Percentiles rank a stretch among this genome's conserved stretches.
These are phyloP conservation scores for Curvularia lunata DNA, from an alignment of 2,329 filamentous ascomycete genomes.

Conservation along the genomic window DNA sequence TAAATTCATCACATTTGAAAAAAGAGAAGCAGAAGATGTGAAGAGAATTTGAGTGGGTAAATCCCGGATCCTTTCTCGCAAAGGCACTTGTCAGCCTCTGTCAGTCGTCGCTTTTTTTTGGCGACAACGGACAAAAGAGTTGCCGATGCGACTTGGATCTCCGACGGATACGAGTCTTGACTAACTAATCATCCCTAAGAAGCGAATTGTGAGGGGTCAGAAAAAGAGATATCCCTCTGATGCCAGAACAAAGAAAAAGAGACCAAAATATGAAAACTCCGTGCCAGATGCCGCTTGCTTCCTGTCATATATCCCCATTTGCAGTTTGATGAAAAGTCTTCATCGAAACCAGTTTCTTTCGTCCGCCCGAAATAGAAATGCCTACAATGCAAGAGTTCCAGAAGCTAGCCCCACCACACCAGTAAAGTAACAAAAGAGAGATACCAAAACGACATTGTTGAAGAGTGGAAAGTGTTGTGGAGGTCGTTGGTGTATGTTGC, in stretches of 20 bases:
- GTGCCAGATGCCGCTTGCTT: conserved; percentile 30
- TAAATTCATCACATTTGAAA: conserved; percentile 1
- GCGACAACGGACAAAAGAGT: background rate
- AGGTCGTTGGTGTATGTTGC: conserved; percentile 21
- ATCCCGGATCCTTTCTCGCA: conserved; percentile 38
- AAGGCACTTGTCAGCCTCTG: conserved; percentile 13
- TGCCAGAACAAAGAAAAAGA: conserved; percentile 26
- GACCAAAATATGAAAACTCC: conserved; percentile 23
- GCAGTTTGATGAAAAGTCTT: conserved; percentile 24
- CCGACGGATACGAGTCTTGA: conserved; percentile 52
- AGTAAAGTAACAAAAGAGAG: conserved; percentile 43
- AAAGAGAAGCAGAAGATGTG: conserved; percentile 6
- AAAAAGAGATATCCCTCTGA: conserved; percentile 24
- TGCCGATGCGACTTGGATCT: conserved; percentile 19
- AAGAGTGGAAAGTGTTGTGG: conserved; percentile 24
- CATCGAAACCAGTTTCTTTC: conserved; percentile 35
- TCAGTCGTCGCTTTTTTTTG: background rate
- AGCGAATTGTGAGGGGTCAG: conserved; percentile 25
- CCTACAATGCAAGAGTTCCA: conserved; percentile 23
- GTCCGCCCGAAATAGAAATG: conserved; percentile 11
- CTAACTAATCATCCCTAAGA: conserved; percentile 50
- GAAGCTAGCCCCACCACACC: conserved; percentile 22
- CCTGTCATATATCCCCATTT: conserved; percentile 25
- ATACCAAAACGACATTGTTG: conserved; percentile 38
- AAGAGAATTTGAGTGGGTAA: conserved; percentile 45